These are phyloP conservation scores for Saccharomycopsis schoenii DNA, from an alignment of 805 yeast genomes.

Conservation along the genomic window DNA sequence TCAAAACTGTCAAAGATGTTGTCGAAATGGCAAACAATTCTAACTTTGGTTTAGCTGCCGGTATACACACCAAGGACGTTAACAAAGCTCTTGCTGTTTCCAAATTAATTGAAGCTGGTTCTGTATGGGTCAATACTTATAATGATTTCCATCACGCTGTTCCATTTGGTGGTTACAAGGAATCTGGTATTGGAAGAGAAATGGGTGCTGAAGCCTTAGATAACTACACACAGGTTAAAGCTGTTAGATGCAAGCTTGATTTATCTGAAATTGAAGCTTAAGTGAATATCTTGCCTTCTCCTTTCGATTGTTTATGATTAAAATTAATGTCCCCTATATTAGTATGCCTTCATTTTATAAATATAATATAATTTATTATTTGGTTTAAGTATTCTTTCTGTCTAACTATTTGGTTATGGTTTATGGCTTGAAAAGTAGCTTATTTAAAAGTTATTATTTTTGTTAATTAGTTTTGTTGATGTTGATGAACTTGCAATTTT, in stretches of 20 bases:
- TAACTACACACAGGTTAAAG: constrained; percentile 77
- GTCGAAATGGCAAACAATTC: constrained; percentile 71
- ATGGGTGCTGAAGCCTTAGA: constrained; percentile 83
- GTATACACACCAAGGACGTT: constrained; percentile 71
- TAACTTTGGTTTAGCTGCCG: constrained; percentile 83
- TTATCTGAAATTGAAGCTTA: constrained; percentile 1
- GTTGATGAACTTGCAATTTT: too few species aligned
- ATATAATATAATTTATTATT: not conserved
- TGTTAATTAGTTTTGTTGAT: too few species aligned
- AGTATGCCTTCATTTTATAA: not conserved
- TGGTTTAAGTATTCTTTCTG: not conserved
- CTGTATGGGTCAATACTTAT: constrained; percentile 85
- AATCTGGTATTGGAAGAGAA: constrained; percentile 90
- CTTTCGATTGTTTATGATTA: not conserved
- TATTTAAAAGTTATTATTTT: too few species aligned
- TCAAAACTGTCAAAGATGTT: constrained; percentile 74
- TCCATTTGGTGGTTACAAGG: constrained; percentile 90
- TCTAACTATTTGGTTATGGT: too few species aligned
- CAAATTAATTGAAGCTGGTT: constrained; percentile 71
- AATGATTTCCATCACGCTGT: constrained; percentile 80
- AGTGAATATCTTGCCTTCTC: not conserved
- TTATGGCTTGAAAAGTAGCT: too few species aligned
- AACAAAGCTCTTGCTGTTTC: constrained; percentile 71
- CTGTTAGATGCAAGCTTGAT: constrained; percentile 47
- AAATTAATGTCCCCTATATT: not conserved